Evolutionary conservation across 257 asterid genomes (phyloP), one percentile per base, ranked within the genome.

Genomic region (Fraxinus cuspidata): DNA sequence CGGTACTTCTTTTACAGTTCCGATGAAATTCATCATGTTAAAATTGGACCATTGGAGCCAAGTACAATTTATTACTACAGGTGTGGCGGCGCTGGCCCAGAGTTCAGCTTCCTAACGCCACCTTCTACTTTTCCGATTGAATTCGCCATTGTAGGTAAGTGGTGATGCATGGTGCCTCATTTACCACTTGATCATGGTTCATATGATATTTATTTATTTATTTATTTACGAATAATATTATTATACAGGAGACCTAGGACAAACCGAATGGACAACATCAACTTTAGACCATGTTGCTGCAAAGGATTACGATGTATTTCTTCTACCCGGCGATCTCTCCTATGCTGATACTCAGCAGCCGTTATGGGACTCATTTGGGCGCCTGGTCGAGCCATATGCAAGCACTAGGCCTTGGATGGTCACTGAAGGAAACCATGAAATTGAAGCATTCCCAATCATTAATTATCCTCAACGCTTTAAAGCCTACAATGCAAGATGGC

Each of bases 381-480:
- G 91, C 71, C 84, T 92, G 3, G 96, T 92, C 34, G 90, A 94
- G 84, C 93, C 94, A 6, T 86, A 85, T 51, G 92, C 97, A 0
- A 92, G 94, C 85, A 21, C 79, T 1, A 74, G 96, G 77, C 97
- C 98, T 0, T 94, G 98, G 97, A 94, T 94, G 98, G 98, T 92
- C 35, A 90, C 98, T 3, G 67, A 89, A 74, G 98, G 97, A 3
- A 94, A 94, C 87, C 98, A 94, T 44, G 98, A 94, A 72, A 75
- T 92, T 6, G 98, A 94, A 75, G 77, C 15, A 0, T 86, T 94
- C 29, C 97, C 96, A 1, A 81, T 90, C 67, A 77, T 92, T 32
- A 37, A 37, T 7, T 75, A 88, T 21, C 91, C 91, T 0, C 84
- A 79, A 0, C 90, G 90, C 5, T 94, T 94, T 84, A 85, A n/a